Percentiles rank a stretch among this genome's conserved stretches.
Conservation (phyloP, 345 rosid genomes). For the Odontarrhena argentea region DNA sequence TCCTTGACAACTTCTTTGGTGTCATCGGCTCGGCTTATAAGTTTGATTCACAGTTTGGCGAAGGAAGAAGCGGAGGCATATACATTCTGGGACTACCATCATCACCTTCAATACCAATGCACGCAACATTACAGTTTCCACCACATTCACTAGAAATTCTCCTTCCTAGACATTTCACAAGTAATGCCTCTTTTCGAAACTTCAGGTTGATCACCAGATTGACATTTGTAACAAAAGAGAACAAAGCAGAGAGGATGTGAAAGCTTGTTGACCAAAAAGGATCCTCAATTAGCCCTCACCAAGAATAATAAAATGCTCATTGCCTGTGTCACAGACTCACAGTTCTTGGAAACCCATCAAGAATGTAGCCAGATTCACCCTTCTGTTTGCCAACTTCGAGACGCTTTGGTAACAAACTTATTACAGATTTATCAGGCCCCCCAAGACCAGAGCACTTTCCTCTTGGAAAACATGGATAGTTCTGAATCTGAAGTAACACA, state of each 20-base stretch:
- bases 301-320: conserved; percentile 49
- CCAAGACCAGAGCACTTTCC: too few species aligned
- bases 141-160: conserved; percentile 90
- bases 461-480: too few species aligned
- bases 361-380: conserved; percentile 93
- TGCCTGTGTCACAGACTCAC: conserved; percentile 89
- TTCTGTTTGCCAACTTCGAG: conserved; percentile 69
- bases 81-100: conserved; percentile 80
- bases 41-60: conserved; percentile 78
- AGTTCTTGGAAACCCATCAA: conserved; percentile 97
- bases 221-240: conserved; percentile 46
- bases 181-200: conserved; percentile 77
- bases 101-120: conserved; percentile 79
- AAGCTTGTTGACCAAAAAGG: neutral
- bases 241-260: neutral
- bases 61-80: conserved; percentile 97
- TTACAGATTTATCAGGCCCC: conserved; percentile 75
- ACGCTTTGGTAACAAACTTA: conserved; percentile 74
- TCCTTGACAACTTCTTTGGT: conserved; percentile 88
- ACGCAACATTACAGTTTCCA: conserved; percentile 82
- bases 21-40: conserved; percentile 85
- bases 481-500: too few species aligned
- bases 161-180: conserved; percentile 94
- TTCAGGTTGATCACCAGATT: conserved; percentile 82
- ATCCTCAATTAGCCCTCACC: neutral